A percentile compares a stretch with the other conserved stretches of the same genome.
Conservation (phyloP, 345 rosid species). For the Noccaea bulbosa region DNA sequence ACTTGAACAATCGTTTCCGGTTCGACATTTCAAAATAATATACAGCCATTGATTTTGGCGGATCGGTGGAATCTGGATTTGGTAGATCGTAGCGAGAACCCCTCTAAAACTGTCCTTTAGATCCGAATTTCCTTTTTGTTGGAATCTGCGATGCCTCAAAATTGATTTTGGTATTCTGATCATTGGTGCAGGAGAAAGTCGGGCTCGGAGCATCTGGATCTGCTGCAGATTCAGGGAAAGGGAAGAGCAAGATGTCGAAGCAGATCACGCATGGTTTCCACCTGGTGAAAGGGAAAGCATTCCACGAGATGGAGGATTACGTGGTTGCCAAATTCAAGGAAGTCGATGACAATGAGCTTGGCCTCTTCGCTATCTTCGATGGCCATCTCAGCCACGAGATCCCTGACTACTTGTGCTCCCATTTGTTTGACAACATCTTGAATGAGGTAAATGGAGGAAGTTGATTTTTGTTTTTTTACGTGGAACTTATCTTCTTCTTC, state of each 20-base stretch:
- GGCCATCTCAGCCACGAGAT: constrained; percentile 83
- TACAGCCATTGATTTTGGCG: background rate
- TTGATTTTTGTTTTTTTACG: background rate
- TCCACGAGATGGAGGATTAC: constrained; percentile 87
- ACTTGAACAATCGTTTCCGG: background rate
- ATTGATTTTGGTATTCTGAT: background rate
- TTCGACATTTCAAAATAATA: background rate
- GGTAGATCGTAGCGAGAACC: background rate
- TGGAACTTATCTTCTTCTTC: background rate
- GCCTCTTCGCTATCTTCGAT: constrained; percentile 89
- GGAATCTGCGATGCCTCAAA: constrained; percentile 6
- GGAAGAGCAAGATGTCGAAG: constrained; percentile 86
- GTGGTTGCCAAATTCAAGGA: constrained; percentile 76
- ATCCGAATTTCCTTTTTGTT: constrained; percentile 2
- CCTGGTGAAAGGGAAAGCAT: constrained; percentile 76
- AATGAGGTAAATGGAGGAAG: constrained; percentile 58
- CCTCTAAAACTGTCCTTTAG: background rate
- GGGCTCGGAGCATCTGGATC: constrained; percentile 63
- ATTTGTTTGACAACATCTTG: constrained; percentile 83
- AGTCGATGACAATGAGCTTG: constrained; percentile 78
- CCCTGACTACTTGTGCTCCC: constrained; percentile 70
- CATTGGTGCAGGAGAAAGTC: constrained; percentile 62
- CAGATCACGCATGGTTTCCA: constrained; percentile 79
- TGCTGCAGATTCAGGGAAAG: constrained; percentile 76
- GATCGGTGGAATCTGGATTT: constrained; percentile 17